Percentiles rank a stretch among this genome's conserved stretches.
Conservation (phyloP, 331 rosid species). For the Spiraea crenata region DNA sequence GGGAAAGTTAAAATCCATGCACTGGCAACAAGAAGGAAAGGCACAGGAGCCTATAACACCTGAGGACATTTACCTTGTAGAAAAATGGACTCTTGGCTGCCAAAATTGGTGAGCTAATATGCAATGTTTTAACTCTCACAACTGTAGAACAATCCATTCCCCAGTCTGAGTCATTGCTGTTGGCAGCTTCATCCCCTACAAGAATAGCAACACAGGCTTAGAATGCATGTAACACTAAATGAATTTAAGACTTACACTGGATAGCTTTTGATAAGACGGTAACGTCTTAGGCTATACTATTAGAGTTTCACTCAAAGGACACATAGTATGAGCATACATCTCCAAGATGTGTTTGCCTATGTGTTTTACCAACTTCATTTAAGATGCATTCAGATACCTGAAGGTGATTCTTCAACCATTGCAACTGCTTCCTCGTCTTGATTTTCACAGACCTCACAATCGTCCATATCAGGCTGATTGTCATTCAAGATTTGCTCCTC, state of each 20-base stretch:
- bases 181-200: constrained; percentile 85
- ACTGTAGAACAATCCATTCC: constrained; percentile 73
- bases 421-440: constrained; percentile 81
- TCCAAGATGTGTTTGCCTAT: neutral
- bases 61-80: constrained; percentile 26
- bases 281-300: neutral
- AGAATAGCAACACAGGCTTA: constrained; percentile 22
- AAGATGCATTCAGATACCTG: constrained; percentile 47
- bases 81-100: constrained; percentile 98
- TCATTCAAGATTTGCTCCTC: constrained; percentile 77
- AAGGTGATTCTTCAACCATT: constrained; percentile 77
- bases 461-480: constrained; percentile 85
- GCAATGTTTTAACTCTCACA: constrained; percentile 73
- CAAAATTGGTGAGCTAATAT: constrained; percentile 95
- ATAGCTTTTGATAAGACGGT: neutral
- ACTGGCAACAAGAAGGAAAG: neutral
- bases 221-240: neutral
- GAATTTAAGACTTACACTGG: constrained; percentile 9
- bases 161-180: constrained; percentile 71
- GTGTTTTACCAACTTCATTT: neutral
- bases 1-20: constrained; percentile 10
- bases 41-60: neutral
- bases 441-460: constrained; percentile 53
- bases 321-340: neutral
- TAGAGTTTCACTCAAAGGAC: neutral